Conservation (phyloP, 1,139 yeast species). For the Wickerhamiella infanticola region DNA sequence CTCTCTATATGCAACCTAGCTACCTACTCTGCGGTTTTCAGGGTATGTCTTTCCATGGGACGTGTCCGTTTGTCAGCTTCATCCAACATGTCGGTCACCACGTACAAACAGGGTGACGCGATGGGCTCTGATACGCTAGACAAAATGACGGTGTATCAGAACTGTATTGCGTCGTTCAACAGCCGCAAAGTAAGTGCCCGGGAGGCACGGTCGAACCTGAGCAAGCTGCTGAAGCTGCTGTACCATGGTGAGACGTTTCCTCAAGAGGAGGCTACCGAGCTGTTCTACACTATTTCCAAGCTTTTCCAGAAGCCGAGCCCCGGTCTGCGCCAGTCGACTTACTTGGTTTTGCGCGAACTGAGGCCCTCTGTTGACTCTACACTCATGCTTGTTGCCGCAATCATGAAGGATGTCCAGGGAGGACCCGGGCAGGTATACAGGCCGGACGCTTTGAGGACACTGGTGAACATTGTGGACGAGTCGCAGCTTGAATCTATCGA, state of each 20-base stretch:
- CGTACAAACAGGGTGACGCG: conserved; percentile 76
- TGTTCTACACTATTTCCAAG: conserved; percentile 88
- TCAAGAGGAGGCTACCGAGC: conserved; percentile 74
- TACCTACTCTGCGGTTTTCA: neutral
- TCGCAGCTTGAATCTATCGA: conserved; percentile 91
- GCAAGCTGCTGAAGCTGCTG: conserved; percentile 48
- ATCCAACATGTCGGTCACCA: conserved; percentile 50
- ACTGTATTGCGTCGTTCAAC: conserved; percentile 84
- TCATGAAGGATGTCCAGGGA: conserved; percentile 88
- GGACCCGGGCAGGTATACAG: conserved; percentile 60
- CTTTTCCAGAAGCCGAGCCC: conserved; percentile 87
- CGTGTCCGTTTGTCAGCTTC: neutral
- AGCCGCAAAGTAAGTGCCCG: conserved; percentile 81
- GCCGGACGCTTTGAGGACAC: conserved; percentile 89
- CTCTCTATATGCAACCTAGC: neutral
- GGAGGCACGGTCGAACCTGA: conserved; percentile 65
- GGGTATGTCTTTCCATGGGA: neutral
- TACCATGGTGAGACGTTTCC: conserved; percentile 83
- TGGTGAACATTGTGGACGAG: conserved; percentile 79
- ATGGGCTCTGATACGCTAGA: conserved; percentile 61
- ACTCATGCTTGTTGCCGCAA: conserved; percentile 92
- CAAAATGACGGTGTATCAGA: conserved; percentile 95
- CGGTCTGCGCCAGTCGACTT: conserved; percentile 83
- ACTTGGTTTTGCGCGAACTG: conserved; percentile 83
- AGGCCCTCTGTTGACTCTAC: conserved; percentile 76